Evolutionary conservation across 2,329 filamentous ascomycete genomes (phyloP).

Genomic region (Colletotrichum truncatum): DNA sequence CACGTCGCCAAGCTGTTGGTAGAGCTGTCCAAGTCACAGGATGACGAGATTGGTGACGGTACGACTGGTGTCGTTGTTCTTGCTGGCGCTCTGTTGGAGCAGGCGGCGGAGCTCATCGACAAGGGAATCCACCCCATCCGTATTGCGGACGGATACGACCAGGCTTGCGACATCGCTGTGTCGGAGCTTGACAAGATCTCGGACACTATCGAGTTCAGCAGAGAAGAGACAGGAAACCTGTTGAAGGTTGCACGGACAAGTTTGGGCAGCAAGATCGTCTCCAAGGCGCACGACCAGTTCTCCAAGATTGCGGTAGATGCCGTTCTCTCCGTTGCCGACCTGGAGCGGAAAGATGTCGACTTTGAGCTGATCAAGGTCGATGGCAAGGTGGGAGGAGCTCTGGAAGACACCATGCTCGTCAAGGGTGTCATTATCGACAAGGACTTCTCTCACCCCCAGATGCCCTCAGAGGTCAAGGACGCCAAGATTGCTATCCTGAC

Average conservation of each 20-base stretch:
- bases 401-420: conserved; percentile 94
- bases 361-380: conserved; percentile 99
- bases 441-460: conserved; percentile 99
- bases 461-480: conserved; percentile 94
- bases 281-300: conserved; percentile 98
- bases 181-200: conserved; percentile 92
- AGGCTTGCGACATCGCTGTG: conserved; percentile 96
- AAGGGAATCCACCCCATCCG: conserved; percentile 99
- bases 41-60: conserved; percentile 98
- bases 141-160: conserved; percentile 97
- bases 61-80: conserved; percentile 98
- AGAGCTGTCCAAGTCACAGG: conserved; percentile 97
- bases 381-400: conserved; percentile 92
- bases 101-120: conserved; percentile 97
- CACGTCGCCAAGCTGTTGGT: conserved; percentile 97
- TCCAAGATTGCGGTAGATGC: conserved; percentile 97
- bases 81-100: conserved; percentile 92
- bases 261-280: conserved; percentile 98
- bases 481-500: conserved; percentile 98
- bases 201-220: conserved; percentile 87
- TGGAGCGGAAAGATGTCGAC: conserved; percentile 96
- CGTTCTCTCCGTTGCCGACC: conserved; percentile 93
- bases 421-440: conserved; percentile 99
- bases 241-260: conserved; percentile 95
- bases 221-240: conserved; percentile 83